Evolutionary conservation across 1,139 yeast species (phyloP).

Genomic region (Geotrichum europaeum): DNA sequence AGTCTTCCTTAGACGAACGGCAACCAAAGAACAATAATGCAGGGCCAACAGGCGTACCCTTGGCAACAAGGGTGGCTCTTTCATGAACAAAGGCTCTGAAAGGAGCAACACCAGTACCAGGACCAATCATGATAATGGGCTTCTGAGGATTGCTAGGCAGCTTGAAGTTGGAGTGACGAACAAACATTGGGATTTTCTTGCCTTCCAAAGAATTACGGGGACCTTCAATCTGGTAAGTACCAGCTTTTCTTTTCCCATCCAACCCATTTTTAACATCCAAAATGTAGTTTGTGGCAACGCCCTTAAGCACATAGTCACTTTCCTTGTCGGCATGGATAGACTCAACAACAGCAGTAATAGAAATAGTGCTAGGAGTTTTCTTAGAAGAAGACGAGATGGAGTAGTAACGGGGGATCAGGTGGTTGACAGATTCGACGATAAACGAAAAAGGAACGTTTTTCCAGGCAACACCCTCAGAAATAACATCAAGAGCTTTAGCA

Average conservation of each 20-base stretch:
- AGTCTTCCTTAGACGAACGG: slow-evolving; percentile 69
- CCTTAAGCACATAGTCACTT: slow-evolving; percentile 52
- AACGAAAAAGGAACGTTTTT: slow-evolving; percentile 73
- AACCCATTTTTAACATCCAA: slow-evolving; percentile 64
- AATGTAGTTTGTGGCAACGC: slow-evolving; percentile 87
- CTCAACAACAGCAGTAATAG: slow-evolving; percentile 89
- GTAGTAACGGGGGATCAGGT: slow-evolving; percentile 89
- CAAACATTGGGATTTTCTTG: slow-evolving; percentile 77
- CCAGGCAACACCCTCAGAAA: slow-evolving; percentile 69
- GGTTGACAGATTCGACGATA: slow-evolving; percentile 72
- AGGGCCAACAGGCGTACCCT: slow-evolving; percentile 61
- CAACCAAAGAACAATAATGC: slow-evolving; percentile 81
- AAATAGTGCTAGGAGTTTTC: slow-evolving; percentile 63
- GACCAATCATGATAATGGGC: slow-evolving; percentile 91
- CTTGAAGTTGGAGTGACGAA: slow-evolving; percentile 91
- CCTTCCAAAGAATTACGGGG: slow-evolving; percentile 49
- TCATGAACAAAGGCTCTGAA: slow-evolving; percentile 91
- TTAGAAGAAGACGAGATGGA: slow-evolving; percentile 90
- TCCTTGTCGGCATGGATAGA: slow-evolving; percentile 41
- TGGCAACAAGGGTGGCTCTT: slow-evolving; percentile 52
- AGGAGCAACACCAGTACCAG: slow-evolving; percentile 99
- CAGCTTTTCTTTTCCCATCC: slow-evolving; percentile 43
- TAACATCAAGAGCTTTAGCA: slow-evolving; percentile 61
- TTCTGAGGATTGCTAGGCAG: slow-evolving; percentile 80
- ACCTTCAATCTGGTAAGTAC: slow-evolving; percentile 67